Evolutionary conservation across 352 stramenopile species (phyloP).

Genomic region (Pythium monospermum): DNA sequence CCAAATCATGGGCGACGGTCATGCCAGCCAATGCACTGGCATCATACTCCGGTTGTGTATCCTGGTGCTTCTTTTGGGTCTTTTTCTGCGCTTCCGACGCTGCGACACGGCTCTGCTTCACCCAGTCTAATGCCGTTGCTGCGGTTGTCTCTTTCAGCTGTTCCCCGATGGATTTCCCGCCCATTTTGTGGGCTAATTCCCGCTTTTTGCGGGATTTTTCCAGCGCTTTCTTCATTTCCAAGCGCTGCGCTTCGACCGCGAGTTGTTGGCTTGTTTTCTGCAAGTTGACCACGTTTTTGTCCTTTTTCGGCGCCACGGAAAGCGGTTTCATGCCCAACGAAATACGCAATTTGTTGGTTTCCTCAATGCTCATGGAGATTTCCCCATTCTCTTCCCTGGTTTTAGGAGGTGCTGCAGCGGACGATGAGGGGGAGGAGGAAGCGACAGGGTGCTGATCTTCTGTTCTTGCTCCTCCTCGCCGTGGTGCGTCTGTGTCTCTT

Average conservation of each 20-base stretch:
- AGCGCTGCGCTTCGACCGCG: slow-evolving; percentile 39
- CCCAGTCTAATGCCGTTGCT: slow-evolving; percentile 57
- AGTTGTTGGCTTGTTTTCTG: slow-evolving; percentile 59
- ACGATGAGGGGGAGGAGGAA: slow-evolving; percentile 23
- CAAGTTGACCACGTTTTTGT: slow-evolving; percentile 53
- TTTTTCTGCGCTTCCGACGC: slow-evolving; percentile 6
- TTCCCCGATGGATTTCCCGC: slow-evolving; percentile 69
- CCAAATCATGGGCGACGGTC: slow-evolving; percentile 85
- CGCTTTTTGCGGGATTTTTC: slow-evolving; percentile 60
- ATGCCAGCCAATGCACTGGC: slow-evolving; percentile 79
- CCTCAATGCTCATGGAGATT: slow-evolving; percentile 77
- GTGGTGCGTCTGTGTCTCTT: slow-evolving; percentile 20
- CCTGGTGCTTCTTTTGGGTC: neutral
- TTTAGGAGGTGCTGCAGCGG: slow-evolving; percentile 13
- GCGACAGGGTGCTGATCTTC: no score
- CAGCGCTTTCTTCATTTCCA: slow-evolving; percentile 49
- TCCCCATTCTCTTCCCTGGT: slow-evolving; percentile 67
- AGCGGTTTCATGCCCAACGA: slow-evolving; percentile 76
- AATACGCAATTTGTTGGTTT: slow-evolving; percentile 71
- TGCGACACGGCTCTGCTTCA: slow-evolving; percentile 49
- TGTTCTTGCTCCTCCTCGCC: no score
- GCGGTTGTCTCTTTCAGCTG: slow-evolving; percentile 38
- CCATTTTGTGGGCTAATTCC: slow-evolving; percentile 68
- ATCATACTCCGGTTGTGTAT: slow-evolving; percentile 42
- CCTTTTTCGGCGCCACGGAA: slow-evolving; percentile 37